A percentile compares a stretch with the other conserved stretches of the same genome.
Evolutionary conservation across 2,329 filamentous ascomycete genomes (phyloP).

Genomic region (Epichloe coenophiala): DNA sequence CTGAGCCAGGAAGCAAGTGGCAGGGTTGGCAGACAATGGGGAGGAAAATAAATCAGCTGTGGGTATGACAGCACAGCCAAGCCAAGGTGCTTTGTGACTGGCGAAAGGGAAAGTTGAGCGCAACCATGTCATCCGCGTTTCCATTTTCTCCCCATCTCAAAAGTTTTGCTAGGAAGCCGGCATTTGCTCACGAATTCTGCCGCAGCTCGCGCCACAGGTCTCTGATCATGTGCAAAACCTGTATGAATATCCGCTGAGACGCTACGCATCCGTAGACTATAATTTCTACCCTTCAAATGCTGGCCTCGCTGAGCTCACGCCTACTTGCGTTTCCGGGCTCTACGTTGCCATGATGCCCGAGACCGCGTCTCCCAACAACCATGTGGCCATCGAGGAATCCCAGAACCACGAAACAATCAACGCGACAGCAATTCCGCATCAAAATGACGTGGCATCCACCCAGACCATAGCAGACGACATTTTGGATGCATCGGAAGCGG

Average conservation of each 20-base stretch:
- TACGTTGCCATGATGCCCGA: slow-evolving; percentile 41
- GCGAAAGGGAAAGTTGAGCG: neutral
- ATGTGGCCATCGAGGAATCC: slow-evolving; percentile 18
- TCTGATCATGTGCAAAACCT: slow-evolving; percentile 43
- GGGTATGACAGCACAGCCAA: neutral
- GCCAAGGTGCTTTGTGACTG: neutral
- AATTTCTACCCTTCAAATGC: slow-evolving; percentile 45
- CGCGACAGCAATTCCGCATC: slow-evolving; percentile 10
- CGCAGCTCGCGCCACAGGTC: slow-evolving; percentile 30
- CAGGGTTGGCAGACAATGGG: neutral
- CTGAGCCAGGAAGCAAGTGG: neutral
- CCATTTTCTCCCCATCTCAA: slow-evolving; percentile 22
- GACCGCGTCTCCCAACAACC: slow-evolving; percentile 42
- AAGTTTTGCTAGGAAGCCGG: slow-evolving; percentile 38
- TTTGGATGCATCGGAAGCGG: slow-evolving; percentile 5
- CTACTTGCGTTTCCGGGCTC: slow-evolving; percentile 29
- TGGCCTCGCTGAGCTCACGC: slow-evolving; percentile 40
- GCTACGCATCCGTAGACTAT: slow-evolving; percentile 38
- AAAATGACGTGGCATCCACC: slow-evolving; percentile 11
- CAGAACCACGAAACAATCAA: slow-evolving; percentile 13
- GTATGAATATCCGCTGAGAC: slow-evolving; percentile 30
- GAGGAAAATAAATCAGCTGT: neutral
- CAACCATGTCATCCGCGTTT: slow-evolving; percentile 8
- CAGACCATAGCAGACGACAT: slow-evolving; percentile 7
- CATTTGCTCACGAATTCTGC: slow-evolving; percentile 30